A percentile compares a stretch with the other conserved stretches of the same genome.
These are phyloP conservation scores for Aspergillus carbonarius DNA, from an alignment of 2,329 filamentous ascomycete species.

Conservation along the genomic window DNA sequence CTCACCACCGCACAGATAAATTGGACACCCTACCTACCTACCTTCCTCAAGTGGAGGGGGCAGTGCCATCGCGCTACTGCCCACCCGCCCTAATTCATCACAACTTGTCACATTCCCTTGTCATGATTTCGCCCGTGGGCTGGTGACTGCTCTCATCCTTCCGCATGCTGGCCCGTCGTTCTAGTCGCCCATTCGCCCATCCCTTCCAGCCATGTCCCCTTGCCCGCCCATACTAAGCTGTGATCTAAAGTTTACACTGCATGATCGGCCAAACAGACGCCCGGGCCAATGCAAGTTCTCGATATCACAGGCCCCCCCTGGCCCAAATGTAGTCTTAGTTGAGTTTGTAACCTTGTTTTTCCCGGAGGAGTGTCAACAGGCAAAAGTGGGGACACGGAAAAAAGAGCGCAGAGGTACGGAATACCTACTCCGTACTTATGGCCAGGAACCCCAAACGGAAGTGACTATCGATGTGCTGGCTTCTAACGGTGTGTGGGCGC, in stretches of 20 bases:
- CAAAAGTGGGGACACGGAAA: too few species aligned
- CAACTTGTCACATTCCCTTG: neutral
- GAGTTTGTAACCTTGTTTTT: conserved; percentile 1
- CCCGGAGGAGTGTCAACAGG: neutral
- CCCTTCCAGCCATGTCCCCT: neutral
- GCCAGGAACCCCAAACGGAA: too few species aligned
- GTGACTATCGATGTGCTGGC: too few species aligned
- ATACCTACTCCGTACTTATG: too few species aligned
- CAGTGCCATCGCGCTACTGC: neutral
- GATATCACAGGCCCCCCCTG: neutral
- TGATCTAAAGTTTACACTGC: conserved; percentile 25
- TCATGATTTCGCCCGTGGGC: neutral
- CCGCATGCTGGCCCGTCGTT: neutral
- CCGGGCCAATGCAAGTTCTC: conserved; percentile 12
- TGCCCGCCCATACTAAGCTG: conserved; percentile 16
- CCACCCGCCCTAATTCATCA: neutral
- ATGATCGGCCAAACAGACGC: conserved; percentile 19
- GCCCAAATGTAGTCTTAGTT: neutral
- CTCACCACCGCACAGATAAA: conserved; percentile 1
- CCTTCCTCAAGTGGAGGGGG: too few species aligned
- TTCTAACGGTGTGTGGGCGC: too few species aligned
- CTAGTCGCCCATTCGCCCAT: conserved; percentile 14
- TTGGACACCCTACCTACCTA: neutral
- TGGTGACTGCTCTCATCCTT: neutral
- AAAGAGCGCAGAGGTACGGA: too few species aligned